Evolutionary conservation across 2,329 filamentous ascomycete species (phyloP).

Genomic region (Diaporthe vexans): DNA sequence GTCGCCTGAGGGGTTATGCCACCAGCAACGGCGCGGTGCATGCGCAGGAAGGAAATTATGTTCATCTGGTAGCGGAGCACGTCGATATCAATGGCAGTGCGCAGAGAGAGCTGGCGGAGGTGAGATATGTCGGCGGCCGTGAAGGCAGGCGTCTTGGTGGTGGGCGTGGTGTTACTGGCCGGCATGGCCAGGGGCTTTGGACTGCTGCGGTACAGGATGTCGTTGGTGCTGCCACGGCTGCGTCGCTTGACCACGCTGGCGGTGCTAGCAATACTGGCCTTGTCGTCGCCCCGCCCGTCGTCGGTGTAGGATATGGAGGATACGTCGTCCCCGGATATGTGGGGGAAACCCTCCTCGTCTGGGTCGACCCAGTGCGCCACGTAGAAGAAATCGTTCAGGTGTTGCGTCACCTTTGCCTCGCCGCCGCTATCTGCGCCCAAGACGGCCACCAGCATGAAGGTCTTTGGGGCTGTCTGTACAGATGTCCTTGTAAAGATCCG

Average conservation of each 20-base stretch:
- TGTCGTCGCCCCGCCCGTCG: slow-evolving; percentile 35
- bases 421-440: slow-evolving; percentile 65
- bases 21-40: slow-evolving; percentile 86
- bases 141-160: slow-evolving; percentile 43
- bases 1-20: slow-evolving; percentile 86
- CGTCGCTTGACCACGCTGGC: slow-evolving; percentile 60
- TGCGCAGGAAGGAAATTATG: slow-evolving; percentile 86
- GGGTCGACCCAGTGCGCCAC: slow-evolving; percentile 88
- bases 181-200: slow-evolving; percentile 19
- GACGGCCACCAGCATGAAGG: slow-evolving; percentile 86
- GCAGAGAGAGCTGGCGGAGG: slow-evolving; percentile 70
- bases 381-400: slow-evolving; percentile 87
- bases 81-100: slow-evolving; percentile 79
- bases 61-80: slow-evolving; percentile 89
- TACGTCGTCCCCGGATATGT: slow-evolving; percentile 74
- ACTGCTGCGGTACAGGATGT: slow-evolving; percentile 26
- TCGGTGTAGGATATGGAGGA: slow-evolving; percentile 41
- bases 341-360: slow-evolving; percentile 77
- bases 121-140: slow-evolving; percentile 66
- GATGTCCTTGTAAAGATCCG: slow-evolving; percentile 83
- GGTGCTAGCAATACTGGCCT: slow-evolving; percentile 49
- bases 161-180: neutral
- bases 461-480: slow-evolving; percentile 80
- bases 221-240: slow-evolving; percentile 24
- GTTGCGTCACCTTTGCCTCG: slow-evolving; percentile 63